Conservation (phyloP, 2,329 filamentous ascomycete genomes). For the Phyllosticta citribraziliensis region DNA sequence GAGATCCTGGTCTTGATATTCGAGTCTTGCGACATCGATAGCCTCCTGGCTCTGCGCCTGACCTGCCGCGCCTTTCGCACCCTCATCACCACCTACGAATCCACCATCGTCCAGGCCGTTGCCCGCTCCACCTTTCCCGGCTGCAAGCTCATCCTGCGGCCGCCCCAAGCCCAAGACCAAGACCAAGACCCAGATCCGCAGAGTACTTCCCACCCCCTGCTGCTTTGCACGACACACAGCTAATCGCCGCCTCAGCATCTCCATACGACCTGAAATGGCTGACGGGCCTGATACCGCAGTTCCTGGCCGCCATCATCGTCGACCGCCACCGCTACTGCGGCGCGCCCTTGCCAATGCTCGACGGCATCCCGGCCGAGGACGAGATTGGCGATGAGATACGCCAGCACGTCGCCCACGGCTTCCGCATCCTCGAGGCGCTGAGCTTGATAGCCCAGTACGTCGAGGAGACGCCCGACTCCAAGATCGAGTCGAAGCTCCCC, state of each 20-base stretch:
- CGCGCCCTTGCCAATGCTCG: slow-evolving; percentile 14
- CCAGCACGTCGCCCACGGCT: slow-evolving; percentile 20
- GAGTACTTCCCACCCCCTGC: not conserved
- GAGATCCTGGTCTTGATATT: slow-evolving; percentile 21
- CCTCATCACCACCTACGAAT: slow-evolving; percentile 19
- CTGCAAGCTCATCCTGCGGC: slow-evolving; percentile 9
- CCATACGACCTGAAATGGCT: slow-evolving; percentile 16
- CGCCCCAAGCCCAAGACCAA: slow-evolving; percentile 1
- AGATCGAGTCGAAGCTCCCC: slow-evolving; percentile 9
- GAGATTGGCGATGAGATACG: slow-evolving; percentile 21
- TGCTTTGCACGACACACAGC: not conserved
- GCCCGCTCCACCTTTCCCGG: slow-evolving; percentile 20
- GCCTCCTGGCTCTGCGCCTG: slow-evolving; percentile 18
- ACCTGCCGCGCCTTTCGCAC: slow-evolving; percentile 15
- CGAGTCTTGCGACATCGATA: slow-evolving; percentile 21
- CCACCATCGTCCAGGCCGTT: slow-evolving; percentile 20
- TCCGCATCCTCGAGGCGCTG: slow-evolving; percentile 18
- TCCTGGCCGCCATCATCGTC: slow-evolving; percentile 22
- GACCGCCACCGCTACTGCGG: slow-evolving; percentile 17
- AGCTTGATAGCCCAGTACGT: slow-evolving; percentile 19
- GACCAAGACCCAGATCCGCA: slow-evolving; percentile 4
- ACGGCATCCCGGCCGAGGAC: slow-evolving; percentile 23
- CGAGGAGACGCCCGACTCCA: slow-evolving; percentile 11
- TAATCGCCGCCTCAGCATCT: not conserved
- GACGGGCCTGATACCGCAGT: slow-evolving; percentile 19